phyloP scores from a whole-genome alignment of 2,329 filamentous ascomycete species.

The Endocalyx cinctus region DNA sequence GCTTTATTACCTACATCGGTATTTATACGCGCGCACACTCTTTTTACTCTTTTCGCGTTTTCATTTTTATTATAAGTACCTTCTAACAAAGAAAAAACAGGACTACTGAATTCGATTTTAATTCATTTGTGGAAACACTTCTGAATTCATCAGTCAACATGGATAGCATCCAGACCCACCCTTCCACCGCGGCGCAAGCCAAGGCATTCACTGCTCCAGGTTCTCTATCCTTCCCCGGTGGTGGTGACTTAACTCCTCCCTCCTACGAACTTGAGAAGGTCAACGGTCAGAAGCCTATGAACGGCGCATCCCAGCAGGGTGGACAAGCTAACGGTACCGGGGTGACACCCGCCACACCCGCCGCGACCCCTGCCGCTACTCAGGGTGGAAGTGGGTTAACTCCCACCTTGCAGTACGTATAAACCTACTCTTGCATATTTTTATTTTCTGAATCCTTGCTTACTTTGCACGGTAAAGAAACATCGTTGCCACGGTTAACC shows the following conservation, averaged over 20 bases:
- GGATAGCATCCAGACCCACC: conserved; percentile 56
- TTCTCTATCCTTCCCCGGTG: conserved; percentile 87
- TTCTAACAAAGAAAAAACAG: too few relatives aligned
- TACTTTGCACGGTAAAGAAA: conserved; percentile 66
- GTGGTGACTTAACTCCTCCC: conserved; percentile 77
- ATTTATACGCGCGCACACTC: too few relatives aligned
- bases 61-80: too few relatives aligned
- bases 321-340: conserved; percentile 64
- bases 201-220: conserved; percentile 92
- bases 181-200: conserved; percentile 84
- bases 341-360: conserved; percentile 85
- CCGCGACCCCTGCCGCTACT: conserved; percentile 80
- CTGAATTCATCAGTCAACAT: conserved; percentile 15
- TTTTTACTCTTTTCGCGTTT: too few relatives aligned
- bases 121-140: conserved; percentile 10
- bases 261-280: conserved; percentile 64
- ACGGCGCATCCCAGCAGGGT: conserved; percentile 50
- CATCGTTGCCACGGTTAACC: conserved; percentile 97
- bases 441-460: conserved; percentile 43
- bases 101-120: conserved; percentile 1
- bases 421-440: conserved; percentile 33
- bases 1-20: too few relatives aligned
- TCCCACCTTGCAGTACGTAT: conserved; percentile 95
- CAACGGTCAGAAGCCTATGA: conserved; percentile 40
- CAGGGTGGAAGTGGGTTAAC: conserved; percentile 84